These are phyloP conservation scores for Suillus hirtellus DNA, from an alignment of 768 basidiomycete species.

Conservation along the genomic window DNA sequence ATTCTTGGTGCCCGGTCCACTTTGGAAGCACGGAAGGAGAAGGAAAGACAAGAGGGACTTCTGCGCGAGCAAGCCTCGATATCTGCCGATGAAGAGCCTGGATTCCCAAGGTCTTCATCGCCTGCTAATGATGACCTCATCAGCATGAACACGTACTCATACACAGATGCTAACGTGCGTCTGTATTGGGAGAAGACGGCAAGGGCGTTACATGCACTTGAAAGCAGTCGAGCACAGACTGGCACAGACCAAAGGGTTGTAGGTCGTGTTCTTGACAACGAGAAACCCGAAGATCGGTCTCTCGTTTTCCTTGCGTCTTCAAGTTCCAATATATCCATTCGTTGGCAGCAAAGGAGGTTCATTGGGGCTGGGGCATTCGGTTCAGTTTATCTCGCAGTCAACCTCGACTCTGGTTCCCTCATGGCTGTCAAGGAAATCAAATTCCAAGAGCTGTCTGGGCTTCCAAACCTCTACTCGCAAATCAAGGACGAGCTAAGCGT, in stretches of 20 bases:
- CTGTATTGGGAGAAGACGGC: conserved; percentile 75
- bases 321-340: conserved; percentile 91
- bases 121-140: conserved; percentile 38
- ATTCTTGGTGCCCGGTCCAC: conserved; percentile 93
- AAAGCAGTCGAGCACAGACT: conserved; percentile 58
- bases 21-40: conserved; percentile 85
- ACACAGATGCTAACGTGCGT: conserved; percentile 64
- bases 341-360: conserved; percentile 98
- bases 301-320: conserved; percentile 93
- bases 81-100: conserved; percentile 50
- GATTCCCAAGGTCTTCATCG: conserved; percentile 42
- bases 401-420: conserved; percentile 90
- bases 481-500: conserved; percentile 96
- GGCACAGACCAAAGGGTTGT: conserved; percentile 73
- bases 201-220: conserved; percentile 61
- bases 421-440: conserved; percentile 99
- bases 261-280: conserved; percentile 92
- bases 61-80: conserved; percentile 55
- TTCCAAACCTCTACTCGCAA: conserved; percentile 86
- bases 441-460: conserved; percentile 88
- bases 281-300: conserved; percentile 91
- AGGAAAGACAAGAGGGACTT: conserved; percentile 75
- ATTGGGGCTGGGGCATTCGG: conserved; percentile 99
- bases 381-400: conserved; percentile 98
- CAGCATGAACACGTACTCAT: conserved; percentile 37